These are phyloP conservation scores for Inonotus obliquus DNA, from an alignment of 1,284 basidiomycete genomes.

Conservation along the genomic window DNA sequence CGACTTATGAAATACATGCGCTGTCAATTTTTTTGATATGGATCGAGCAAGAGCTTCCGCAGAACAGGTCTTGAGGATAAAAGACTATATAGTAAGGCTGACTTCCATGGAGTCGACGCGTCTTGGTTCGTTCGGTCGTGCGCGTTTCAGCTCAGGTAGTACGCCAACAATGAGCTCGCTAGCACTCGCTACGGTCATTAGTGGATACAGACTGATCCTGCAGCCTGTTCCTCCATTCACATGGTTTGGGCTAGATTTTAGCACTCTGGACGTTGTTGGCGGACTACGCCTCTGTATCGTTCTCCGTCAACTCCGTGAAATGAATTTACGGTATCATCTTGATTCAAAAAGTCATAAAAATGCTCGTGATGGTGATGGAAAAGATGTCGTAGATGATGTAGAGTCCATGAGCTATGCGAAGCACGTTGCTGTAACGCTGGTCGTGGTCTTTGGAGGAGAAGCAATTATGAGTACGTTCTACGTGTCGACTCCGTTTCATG, in stretches of 20 bases:
- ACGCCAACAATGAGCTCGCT: slow-evolving; percentile 7
- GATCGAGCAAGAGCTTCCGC: no score
- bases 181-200: slow-evolving; percentile 40
- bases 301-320: slow-evolving; percentile 61
- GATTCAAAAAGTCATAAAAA: slow-evolving; percentile 21
- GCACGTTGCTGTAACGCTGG: slow-evolving; percentile 49
- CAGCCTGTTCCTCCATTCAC: slow-evolving; percentile 62
- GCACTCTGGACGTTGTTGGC: slow-evolving; percentile 59
- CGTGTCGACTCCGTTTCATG: slow-evolving; percentile 3
- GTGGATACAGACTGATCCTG: slow-evolving; percentile 49
- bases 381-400: slow-evolving; percentile 23
- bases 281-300: slow-evolving; percentile 62
- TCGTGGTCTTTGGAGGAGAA: slow-evolving; percentile 72
- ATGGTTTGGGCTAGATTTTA: slow-evolving; percentile 58
- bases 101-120: no score
- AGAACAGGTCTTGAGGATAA: no score
- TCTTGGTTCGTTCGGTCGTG: no score
- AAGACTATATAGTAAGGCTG: no score
- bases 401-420: slow-evolving; percentile 55
- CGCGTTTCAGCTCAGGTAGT: not conserved
- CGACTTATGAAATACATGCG: not conserved
- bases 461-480: slow-evolving; percentile 48
- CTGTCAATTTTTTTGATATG: no score
- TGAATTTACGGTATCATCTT: slow-evolving; percentile 40
- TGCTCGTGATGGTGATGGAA: not conserved